Evolutionary conservation across 805 yeast genomes (phyloP).

Genomic region (Suhomyces vadensis): DNA sequence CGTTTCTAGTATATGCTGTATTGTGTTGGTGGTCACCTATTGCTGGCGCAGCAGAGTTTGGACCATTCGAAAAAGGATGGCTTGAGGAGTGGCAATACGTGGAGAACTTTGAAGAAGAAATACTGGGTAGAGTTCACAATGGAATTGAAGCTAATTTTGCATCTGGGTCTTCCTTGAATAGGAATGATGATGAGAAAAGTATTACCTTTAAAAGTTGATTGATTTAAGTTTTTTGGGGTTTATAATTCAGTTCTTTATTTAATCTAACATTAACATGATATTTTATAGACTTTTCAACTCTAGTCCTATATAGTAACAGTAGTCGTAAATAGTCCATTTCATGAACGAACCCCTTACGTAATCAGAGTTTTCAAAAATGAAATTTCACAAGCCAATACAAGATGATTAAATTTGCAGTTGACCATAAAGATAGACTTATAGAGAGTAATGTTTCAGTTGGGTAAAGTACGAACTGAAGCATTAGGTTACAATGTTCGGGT

Average conservation of each 20-base stretch:
- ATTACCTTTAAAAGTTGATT: not conserved
- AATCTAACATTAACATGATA: not conserved
- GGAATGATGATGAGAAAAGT: slow-evolving; percentile 7
- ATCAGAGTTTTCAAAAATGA: too few species aligned
- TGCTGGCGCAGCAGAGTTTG: slow-evolving; percentile 33
- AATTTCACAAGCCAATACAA: too few species aligned
- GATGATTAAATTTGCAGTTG: too few species aligned
- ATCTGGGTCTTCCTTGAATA: not conserved
- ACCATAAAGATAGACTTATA: too few species aligned
- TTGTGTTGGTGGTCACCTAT: slow-evolving; percentile 57
- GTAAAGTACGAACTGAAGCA: not conserved
- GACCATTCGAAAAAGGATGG: slow-evolving; percentile 58
- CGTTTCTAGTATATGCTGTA: slow-evolving; percentile 55
- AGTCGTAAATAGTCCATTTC: too few species aligned
- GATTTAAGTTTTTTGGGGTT: not conserved
- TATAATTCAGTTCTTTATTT: slow-evolving; percentile 3
- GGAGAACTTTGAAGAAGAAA: slow-evolving; percentile 56
- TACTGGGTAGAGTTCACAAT: slow-evolving; percentile 14
- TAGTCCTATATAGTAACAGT: too few species aligned
- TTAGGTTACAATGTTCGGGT: not conserved
- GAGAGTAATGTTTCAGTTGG: too few species aligned
- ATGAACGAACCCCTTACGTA: too few species aligned
- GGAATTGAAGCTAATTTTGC: slow-evolving; percentile 4
- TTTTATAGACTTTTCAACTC: not conserved
- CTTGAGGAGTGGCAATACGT: slow-evolving; percentile 62